A percentile compares a stretch with the other conserved stretches of the same genome.
These are phyloP conservation scores for Talaromyces nanjingensis DNA, from an alignment of 495 filamentous ascomycete genomes.

Conservation along the genomic window DNA sequence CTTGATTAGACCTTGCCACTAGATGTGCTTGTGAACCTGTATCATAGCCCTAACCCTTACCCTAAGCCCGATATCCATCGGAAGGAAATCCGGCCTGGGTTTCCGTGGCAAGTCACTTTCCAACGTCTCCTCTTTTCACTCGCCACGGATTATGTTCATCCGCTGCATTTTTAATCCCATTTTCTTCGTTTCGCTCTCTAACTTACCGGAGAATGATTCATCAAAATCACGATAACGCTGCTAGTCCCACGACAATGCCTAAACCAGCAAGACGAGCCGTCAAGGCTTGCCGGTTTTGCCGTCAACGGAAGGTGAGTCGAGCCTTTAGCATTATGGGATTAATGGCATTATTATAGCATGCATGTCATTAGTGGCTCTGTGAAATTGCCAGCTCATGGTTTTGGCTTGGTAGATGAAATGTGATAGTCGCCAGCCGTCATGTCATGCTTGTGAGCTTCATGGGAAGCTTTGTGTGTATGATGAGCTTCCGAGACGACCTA, in stretches of 20 bases:
- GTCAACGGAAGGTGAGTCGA: conserved; percentile 21
- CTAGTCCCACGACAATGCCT: not conserved
- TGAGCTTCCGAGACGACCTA: conserved; percentile 3
- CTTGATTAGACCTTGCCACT: no score
- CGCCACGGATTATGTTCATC: not conserved
- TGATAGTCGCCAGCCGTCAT: conserved; percentile 20
- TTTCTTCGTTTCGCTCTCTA: not conserved
- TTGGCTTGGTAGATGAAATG: conserved; percentile 20
- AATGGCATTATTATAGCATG: no score
- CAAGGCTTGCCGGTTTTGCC: conserved; percentile 23
- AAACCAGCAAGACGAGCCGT: conserved; percentile 14
- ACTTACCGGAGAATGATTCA: not conserved
- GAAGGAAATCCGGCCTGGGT: not conserved
- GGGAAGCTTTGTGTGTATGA: conserved; percentile 6
- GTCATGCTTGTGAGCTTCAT: conserved; percentile 16
- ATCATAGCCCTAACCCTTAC: not conserved
- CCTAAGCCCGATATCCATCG: not conserved
- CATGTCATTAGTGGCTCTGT: not conserved
- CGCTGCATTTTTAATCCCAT: not conserved
- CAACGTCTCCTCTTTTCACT: not conserved
- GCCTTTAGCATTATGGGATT: not conserved
- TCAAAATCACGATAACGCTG: not conserved
- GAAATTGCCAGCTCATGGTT: not conserved
- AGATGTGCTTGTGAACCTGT: no score
- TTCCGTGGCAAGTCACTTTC: not conserved